phyloP scores from a whole-genome alignment of 345 rosid species.

The Dipteronia sinensis region DNA sequence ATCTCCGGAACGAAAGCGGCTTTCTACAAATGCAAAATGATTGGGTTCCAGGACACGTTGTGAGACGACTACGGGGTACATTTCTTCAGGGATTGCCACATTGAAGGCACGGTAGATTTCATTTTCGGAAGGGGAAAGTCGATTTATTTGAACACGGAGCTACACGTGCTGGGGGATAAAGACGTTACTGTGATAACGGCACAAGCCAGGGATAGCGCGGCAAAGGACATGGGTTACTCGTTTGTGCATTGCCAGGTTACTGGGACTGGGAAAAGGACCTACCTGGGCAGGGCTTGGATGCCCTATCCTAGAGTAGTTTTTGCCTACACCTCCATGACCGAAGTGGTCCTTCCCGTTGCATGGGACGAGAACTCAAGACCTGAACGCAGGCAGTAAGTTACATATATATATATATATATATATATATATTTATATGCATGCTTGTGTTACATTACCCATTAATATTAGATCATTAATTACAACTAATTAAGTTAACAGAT shows the following conservation, averaged over 20 bases:
- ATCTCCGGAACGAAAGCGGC: constrained; percentile 55
- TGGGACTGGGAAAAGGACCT: constrained; percentile 43
- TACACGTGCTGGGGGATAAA: constrained; percentile 37
- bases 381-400: constrained; percentile 34
- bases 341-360: constrained; percentile 40
- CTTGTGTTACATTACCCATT: no score
- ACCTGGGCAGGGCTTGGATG: constrained; percentile 71
- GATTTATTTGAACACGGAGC: constrained; percentile 43
- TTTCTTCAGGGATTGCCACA: constrained; percentile 69
- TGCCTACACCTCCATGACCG: constrained; percentile 50
- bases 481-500: no score
- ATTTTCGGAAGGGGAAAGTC: constrained; percentile 75
- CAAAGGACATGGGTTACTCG: constrained; percentile 50
- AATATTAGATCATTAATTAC: no score
- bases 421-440: no score
- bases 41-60: constrained; percentile 71
- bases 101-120: constrained; percentile 81
- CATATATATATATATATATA: no score
- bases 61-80: constrained; percentile 71
- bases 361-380: constrained; percentile 43
- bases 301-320: constrained; percentile 46
- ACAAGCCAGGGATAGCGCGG: constrained; percentile 40
- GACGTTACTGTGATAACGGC: constrained; percentile 58
- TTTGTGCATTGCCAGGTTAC: constrained; percentile 58
- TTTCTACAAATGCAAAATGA: constrained; percentile 56